Conservation (phyloP, 805 yeast species). For the Wickerhamomyces bovis region DNA sequence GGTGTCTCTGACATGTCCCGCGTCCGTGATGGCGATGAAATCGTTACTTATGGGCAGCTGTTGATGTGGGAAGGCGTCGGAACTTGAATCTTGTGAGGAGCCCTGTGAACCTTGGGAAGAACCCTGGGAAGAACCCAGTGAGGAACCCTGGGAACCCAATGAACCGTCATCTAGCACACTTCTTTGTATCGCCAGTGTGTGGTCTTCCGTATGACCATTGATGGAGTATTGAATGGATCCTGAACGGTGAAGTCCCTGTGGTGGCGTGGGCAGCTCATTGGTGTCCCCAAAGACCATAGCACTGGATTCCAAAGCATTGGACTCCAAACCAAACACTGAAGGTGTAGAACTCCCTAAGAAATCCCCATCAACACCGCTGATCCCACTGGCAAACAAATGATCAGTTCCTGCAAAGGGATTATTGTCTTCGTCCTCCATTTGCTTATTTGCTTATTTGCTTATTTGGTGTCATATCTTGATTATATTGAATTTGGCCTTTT, state of each 20-base stretch:
- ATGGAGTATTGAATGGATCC: neutral
- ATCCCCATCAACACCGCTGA: conserved; percentile 2
- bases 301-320: conserved; percentile 2
- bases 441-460: neutral
- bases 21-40: conserved; percentile 40
- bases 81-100: neutral
- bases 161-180: too few species aligned
- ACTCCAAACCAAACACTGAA: too few species aligned
- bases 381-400: conserved; percentile 22
- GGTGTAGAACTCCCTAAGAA: neutral
- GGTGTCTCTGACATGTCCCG: conserved; percentile 66
- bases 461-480: neutral
- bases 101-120: too few species aligned
- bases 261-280: neutral
- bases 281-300: neutral
- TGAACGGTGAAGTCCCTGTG: neutral
- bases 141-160: too few species aligned
- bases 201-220: neutral
- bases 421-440: conserved; percentile 26
- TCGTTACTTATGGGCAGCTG: neutral
- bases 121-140: too few species aligned
- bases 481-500: neutral
- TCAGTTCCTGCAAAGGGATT: conserved; percentile 28
- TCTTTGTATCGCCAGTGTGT: neutral
- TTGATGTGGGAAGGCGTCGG: neutral